phyloP scores from a whole-genome alignment of 345 rosid species.

The Laguncularia racemosa region DNA sequence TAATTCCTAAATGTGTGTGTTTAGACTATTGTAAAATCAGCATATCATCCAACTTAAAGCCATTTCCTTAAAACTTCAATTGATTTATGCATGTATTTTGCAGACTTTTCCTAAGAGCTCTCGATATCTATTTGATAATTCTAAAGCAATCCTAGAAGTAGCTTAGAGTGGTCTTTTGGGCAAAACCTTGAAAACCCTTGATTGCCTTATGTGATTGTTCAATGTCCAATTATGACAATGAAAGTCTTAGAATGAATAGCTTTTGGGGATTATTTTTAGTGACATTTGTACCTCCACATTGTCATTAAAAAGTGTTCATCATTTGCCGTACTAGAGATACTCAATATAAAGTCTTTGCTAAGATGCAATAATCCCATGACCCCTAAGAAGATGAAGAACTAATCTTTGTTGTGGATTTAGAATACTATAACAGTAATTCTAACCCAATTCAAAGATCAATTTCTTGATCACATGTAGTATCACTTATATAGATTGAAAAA shows the following conservation, averaged over 20 bases:
- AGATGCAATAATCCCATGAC: not conserved
- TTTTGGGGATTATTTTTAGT: slow-evolving; percentile 12
- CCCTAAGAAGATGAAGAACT: not conserved
- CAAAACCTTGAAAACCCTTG: slow-evolving; percentile 7
- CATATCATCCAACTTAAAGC: too few species aligned
- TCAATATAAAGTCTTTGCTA: not conserved
- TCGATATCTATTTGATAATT: slow-evolving; percentile 15
- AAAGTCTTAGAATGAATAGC: slow-evolving; percentile 5
- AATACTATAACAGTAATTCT: too few species aligned
- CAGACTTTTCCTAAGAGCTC: slow-evolving; percentile 16
- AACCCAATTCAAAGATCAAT: too few species aligned
- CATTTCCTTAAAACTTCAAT: too few species aligned
- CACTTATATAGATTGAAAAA: too few species aligned
- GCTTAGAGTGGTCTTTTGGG: slow-evolving; percentile 14
- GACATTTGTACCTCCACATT: slow-evolving; percentile 7
- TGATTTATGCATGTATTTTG: not conserved
- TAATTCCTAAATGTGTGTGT: not conserved
- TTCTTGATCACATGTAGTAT: too few species aligned
- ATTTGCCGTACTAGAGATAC: not conserved
- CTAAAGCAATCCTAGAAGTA: slow-evolving; percentile 14
- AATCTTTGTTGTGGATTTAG: not conserved
- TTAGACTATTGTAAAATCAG: too few species aligned
- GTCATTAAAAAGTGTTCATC: not conserved
- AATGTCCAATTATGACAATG: not conserved
- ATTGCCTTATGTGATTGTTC: slow-evolving; percentile 5